These are phyloP conservation scores for Malus orientalis DNA, from an alignment of 306 rosid genomes.

Conservation along the genomic window DNA sequence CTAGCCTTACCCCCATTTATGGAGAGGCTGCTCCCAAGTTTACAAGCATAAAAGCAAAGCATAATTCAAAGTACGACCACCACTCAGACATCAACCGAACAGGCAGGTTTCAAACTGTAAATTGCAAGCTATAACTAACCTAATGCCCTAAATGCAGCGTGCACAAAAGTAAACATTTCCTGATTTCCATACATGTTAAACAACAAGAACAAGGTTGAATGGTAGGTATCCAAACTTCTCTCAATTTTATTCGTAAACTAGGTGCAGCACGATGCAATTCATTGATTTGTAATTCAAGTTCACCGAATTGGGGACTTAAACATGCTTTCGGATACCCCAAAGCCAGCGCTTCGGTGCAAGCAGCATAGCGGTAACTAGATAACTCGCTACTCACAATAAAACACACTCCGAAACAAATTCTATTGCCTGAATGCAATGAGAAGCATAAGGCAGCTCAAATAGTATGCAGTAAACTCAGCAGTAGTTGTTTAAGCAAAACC, in stretches of 20 bases:
- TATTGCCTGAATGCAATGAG: background rate
- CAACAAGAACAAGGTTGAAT: background rate
- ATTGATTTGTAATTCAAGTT: background rate
- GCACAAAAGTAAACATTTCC: background rate
- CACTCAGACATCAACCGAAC: background rate
- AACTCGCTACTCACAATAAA: background rate
- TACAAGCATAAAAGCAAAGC: background rate
- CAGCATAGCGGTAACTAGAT: background rate
- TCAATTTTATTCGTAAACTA: background rate
- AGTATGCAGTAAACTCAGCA: no score
- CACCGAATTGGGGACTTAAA: background rate
- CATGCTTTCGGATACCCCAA: background rate
- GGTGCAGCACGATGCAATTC: background rate
- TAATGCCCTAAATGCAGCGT: background rate
- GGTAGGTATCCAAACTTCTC: background rate
- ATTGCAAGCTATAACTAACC: background rate
- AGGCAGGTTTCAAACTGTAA: background rate
- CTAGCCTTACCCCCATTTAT: no score
- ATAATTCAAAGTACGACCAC: background rate
- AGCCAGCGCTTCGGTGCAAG: background rate
- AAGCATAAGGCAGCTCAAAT: background rate
- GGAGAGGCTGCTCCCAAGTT: background rate
- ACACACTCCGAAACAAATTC: background rate
- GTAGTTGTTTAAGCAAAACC: background rate
- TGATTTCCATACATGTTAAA: background rate